These are phyloP conservation scores for Xylaria sp. DNA, from an alignment of 2,329 filamentous ascomycete genomes.

Conservation along the genomic window DNA sequence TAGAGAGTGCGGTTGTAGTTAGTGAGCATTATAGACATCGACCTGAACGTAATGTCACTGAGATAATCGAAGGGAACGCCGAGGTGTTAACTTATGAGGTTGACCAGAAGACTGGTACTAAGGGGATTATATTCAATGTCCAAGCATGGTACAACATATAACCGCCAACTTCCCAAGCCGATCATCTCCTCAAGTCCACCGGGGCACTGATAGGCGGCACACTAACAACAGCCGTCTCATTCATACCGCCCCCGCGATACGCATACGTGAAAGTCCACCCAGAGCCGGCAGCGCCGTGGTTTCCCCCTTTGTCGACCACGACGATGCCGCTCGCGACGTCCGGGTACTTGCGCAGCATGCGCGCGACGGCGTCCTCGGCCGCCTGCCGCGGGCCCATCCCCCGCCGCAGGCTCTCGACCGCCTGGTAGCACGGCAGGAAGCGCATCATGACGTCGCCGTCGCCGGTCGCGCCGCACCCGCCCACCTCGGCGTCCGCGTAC, in stretches of 20 bases:
- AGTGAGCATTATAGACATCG: too few relatives aligned
- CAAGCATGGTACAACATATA: too few relatives aligned
- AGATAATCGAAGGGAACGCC: too few relatives aligned
- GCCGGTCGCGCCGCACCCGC: constrained; percentile 59
- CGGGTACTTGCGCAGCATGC: constrained; percentile 54
- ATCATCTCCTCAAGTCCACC: constrained; percentile 6
- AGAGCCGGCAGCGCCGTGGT: constrained; percentile 54
- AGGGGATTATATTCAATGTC: too few relatives aligned
- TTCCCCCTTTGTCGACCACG: constrained; percentile 51
- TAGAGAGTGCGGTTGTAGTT: too few relatives aligned
- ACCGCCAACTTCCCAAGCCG: too few relatives aligned
- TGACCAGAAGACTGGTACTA: too few relatives aligned
- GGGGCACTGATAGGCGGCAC: constrained; percentile 39
- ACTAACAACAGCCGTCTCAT: constrained; percentile 46
- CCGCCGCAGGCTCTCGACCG: constrained; percentile 54
- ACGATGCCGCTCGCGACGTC: constrained; percentile 52
- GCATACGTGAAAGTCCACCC: constrained; percentile 60
- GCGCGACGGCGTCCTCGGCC: constrained; percentile 52
- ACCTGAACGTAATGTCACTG: too few relatives aligned
- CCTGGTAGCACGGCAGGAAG: constrained; percentile 60
- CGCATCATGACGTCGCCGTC: constrained; percentile 62
- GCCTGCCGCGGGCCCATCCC: constrained; percentile 53
- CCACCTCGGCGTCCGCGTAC: constrained; percentile 57
- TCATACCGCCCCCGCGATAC: constrained; percentile 52
- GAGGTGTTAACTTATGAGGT: too few relatives aligned